phyloP scores from a whole-genome alignment of 192 early-diverging fungal species.

The Radiomyces spectabilis region DNA sequence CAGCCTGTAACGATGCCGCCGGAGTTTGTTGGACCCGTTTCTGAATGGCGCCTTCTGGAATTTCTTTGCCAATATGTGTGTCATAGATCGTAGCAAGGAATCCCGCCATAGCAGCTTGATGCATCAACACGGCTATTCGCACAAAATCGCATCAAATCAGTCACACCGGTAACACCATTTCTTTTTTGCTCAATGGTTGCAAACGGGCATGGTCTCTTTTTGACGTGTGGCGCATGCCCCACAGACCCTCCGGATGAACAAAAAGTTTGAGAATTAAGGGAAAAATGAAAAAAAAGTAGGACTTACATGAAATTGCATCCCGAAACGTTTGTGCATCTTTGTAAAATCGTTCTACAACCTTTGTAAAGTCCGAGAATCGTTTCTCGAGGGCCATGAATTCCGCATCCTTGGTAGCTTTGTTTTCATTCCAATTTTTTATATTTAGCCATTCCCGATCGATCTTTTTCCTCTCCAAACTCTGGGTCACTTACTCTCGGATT shows the following conservation, averaged over 20 bases:
- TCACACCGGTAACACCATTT: too few relatives aligned
- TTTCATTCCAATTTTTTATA: not conserved
- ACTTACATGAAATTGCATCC: conserved; percentile 39
- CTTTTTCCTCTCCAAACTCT: not conserved
- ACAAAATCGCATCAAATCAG: too few relatives aligned
- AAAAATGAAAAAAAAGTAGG: too few relatives aligned
- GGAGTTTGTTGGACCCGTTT: conserved; percentile 29
- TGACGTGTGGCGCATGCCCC: not conserved
- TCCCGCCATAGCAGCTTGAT: conserved; percentile 21
- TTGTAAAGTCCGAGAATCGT: conserved; percentile 54
- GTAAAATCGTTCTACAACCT: conserved; percentile 55
- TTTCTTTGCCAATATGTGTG: conserved; percentile 26
- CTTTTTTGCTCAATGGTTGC: too few relatives aligned
- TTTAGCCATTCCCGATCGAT: not conserved
- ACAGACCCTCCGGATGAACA: not conserved
- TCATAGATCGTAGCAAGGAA: conserved; percentile 13
- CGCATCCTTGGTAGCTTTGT: conserved; percentile 38
- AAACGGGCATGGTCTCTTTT: not conserved
- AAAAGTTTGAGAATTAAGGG: not conserved
- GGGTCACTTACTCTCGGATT: conserved; percentile 17
- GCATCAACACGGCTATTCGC: conserved; percentile 14
- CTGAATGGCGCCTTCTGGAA: conserved; percentile 43
- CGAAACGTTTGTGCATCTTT: conserved; percentile 62
- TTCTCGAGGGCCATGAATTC: conserved; percentile 59
- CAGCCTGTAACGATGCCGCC: conserved; percentile 35